Conservation (phyloP, 2,329 filamentous ascomycete genomes). For the Xylariaceae sp. region DNA sequence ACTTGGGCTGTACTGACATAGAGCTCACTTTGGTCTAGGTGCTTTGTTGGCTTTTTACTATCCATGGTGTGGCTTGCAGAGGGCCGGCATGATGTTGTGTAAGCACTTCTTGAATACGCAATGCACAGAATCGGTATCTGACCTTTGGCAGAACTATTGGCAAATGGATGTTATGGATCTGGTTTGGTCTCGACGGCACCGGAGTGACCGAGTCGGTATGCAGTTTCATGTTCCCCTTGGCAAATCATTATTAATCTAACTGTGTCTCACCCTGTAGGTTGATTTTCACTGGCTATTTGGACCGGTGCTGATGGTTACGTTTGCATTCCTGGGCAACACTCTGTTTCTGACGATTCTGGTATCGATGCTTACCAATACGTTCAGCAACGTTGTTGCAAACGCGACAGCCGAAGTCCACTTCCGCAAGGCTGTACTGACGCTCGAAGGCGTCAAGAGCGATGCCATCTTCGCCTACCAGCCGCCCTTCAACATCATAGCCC, state of each 20-base stretch:
- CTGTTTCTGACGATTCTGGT: constrained; percentile 85
- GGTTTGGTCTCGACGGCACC: constrained; percentile 77
- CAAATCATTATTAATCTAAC: too few species aligned
- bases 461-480: constrained; percentile 78
- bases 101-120: too few species aligned
- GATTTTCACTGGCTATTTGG: constrained; percentile 78
- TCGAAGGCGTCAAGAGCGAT: constrained; percentile 81
- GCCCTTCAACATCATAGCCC: constrained; percentile 75
- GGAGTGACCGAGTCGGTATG: constrained; percentile 53
- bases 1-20: constrained; percentile 1
- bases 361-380: constrained; percentile 80
- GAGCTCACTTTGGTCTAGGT: constrained; percentile 32
- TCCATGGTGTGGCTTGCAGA: constrained; percentile 74
- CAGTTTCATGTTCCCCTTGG: too few species aligned
- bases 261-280: too few species aligned
- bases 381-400: constrained; percentile 70
- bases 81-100: constrained; percentile 54
- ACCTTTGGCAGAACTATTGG: constrained; percentile 54
- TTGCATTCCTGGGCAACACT: constrained; percentile 81
- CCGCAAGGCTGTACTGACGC: constrained; percentile 71
- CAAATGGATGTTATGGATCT: constrained; percentile 92
- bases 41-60: constrained; percentile 75
- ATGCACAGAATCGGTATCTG: too few species aligned
- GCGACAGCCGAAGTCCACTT: constrained; percentile 81
- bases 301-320: constrained; percentile 73